Evolutionary conservation across 2,329 filamentous ascomycete genomes (phyloP).

Genomic region (Microdochium trichocladiopsis): DNA sequence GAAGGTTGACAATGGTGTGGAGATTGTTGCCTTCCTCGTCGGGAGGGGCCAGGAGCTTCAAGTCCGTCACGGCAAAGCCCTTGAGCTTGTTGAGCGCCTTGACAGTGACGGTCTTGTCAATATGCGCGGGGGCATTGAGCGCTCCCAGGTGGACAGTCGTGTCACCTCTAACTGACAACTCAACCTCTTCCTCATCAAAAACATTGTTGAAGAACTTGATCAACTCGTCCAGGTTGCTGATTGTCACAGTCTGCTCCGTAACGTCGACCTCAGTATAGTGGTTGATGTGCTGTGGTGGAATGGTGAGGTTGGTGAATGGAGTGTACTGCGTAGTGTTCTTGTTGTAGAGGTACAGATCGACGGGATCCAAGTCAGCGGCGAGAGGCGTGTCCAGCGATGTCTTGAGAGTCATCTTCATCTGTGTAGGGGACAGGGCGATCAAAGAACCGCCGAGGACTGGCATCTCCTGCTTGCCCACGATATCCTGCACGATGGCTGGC

Average conservation of each 20-base stretch:
- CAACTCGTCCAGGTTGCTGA: slow-evolving; percentile 6
- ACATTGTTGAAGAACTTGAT: slow-evolving; percentile 5
- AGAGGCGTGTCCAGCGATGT: slow-evolving; percentile 27
- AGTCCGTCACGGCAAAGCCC: slow-evolving; percentile 6
- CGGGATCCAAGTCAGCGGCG: slow-evolving; percentile 25
- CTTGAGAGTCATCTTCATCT: slow-evolving; percentile 21
- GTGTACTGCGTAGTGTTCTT: slow-evolving; percentile 11
- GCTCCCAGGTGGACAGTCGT: slow-evolving; percentile 24
- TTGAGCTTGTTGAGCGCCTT: slow-evolving; percentile 9
- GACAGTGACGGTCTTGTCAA: slow-evolving; percentile 21
- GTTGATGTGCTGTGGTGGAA: slow-evolving; percentile 15
- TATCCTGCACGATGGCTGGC: slow-evolving; percentile 29
- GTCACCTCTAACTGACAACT: slow-evolving; percentile 6
- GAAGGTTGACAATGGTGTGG: slow-evolving; percentile 8
- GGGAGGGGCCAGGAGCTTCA: slow-evolving; percentile 7
- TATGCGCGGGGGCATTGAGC: slow-evolving; percentile 18
- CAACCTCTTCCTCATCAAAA: slow-evolving; percentile 1
- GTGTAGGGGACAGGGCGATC: slow-evolving; percentile 22
- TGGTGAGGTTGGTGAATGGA: slow-evolving; percentile 18
- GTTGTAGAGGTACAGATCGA: slow-evolving; percentile 23
- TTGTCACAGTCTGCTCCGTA: slow-evolving; percentile 5
- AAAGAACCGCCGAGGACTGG: slow-evolving; percentile 25
- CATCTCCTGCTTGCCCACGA: slow-evolving; percentile 26
- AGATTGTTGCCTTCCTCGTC: slow-evolving; percentile 12
- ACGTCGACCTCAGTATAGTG: slow-evolving; percentile 17